phyloP scores from a whole-genome alignment of 1,284 basidiomycete genomes.

The Marasmius tenuissimus region DNA sequence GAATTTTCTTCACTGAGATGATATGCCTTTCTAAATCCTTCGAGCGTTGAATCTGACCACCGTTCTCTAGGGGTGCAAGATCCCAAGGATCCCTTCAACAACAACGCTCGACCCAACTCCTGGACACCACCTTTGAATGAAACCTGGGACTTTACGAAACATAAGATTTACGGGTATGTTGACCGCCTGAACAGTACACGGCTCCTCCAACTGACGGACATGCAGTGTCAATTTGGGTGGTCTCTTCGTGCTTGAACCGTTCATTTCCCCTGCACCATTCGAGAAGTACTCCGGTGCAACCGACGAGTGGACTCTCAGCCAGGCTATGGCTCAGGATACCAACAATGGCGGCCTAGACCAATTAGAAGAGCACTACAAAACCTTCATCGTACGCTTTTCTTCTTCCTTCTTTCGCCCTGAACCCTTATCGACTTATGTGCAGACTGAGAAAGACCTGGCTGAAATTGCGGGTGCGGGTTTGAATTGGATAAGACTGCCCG shows the following conservation, averaged over 20 bases:
- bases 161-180: constrained; percentile 62
- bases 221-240: constrained; percentile 61
- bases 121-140: constrained; percentile 76
- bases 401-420: constrained; percentile 16
- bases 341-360: constrained; percentile 51
- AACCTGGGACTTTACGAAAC: constrained; percentile 67
- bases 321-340: constrained; percentile 45
- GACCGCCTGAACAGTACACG: background rate
- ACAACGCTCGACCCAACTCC: constrained; percentile 64
- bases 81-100: constrained; percentile 71
- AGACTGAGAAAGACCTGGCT: constrained; percentile 82
- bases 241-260: constrained; percentile 55
- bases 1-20: background rate
- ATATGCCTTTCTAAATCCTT: constrained; percentile 7
- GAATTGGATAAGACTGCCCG: constrained; percentile 67
- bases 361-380: constrained; percentile 73
- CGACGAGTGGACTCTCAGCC: constrained; percentile 61
- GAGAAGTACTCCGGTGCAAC: constrained; percentile 42
- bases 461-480: constrained; percentile 71
- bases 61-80: constrained; percentile 50
- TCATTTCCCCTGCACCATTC: constrained; percentile 61
- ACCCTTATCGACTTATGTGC: background rate
- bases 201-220: background rate
- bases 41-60: constrained; percentile 9
- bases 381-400: constrained; percentile 56